Evolutionary conservation across 805 yeast genomes (phyloP), one percentile per base, ranked within the genome.

Genomic region (Grigorovia humatica): DNA sequence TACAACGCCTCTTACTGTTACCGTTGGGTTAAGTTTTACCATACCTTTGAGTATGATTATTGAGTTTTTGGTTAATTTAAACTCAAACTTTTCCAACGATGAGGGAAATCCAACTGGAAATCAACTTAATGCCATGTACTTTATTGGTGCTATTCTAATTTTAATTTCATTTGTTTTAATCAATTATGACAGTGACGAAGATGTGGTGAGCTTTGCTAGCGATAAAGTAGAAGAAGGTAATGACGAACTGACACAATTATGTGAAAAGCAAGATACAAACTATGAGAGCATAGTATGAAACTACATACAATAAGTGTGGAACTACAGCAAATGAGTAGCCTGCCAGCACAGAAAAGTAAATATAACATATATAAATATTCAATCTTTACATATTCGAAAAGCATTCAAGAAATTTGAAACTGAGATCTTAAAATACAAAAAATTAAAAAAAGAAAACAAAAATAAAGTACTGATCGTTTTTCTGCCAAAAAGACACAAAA

Each of bases 11-110:
- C 73, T 90, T 56, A 88, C 95, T 0, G 97, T 89, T 3, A 91
- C 97, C 0, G 90, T 90, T 15, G 98, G 97, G 0, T 73, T 90
- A 23, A 82, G 95, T n/a, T 78, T 89, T 54, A 89, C 96, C 0
- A 91, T 90, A 29, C 98, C 98, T 2, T 74, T 90, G 49, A 93
- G 96, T 0, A 85, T 91, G 85, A 63, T 86, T n/a, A 95, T 95
- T 32, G 97, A 90, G 63, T 75, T 87, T 66, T 47, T 87, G 3
- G 69, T 88, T 58, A 83, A 85, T 60, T 32, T 32, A 23, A 2
- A 32, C 8, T 32, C 12, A 32, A 12, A 13, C n/a, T n/a, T n/a
- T n/a, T n/a, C n/a, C n/a, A n/a, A n/a, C 15, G 3, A 32, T 32
- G 12, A 32, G 15, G 15, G 38, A 32, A 32, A 32, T 13, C 8